These are phyloP conservation scores for Bretschneidera sinensis DNA, from an alignment of 345 rosid species.

Conservation along the genomic window DNA sequence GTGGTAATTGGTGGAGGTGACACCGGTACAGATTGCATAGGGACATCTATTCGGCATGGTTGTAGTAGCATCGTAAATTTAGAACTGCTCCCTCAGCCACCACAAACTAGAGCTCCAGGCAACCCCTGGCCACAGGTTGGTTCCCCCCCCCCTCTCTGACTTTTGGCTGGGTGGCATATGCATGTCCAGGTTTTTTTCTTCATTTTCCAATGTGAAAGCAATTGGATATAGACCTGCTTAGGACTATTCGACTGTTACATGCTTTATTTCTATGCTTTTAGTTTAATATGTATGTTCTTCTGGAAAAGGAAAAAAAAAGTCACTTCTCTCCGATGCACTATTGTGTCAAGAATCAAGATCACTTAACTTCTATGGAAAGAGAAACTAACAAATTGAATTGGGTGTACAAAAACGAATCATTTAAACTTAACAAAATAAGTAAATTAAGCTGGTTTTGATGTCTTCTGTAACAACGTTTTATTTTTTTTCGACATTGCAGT, in stretches of 20 bases:
- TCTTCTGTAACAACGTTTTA: neutral
- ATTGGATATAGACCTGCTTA: too few relatives aligned
- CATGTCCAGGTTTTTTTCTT: neutral
- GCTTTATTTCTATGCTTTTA: neutral
- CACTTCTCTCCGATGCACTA: neutral
- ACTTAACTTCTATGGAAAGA: neutral
- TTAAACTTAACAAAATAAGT: too few relatives aligned
- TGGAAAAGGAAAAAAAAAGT: neutral
- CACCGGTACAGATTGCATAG: constrained; percentile 97
- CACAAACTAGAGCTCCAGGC: constrained; percentile 77
- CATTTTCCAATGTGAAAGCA: neutral
- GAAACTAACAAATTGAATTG: neutral
- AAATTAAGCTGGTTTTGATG: too few relatives aligned
- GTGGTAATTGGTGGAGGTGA: constrained; percentile 99
- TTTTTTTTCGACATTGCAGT: constrained; percentile 40
- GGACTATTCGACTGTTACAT: too few relatives aligned
- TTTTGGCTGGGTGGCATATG: neutral
- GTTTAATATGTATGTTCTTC: too few relatives aligned
- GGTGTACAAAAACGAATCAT: neutral
- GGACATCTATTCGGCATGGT: constrained; percentile 96
- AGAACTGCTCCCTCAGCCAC: constrained; percentile 96
- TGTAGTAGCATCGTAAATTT: constrained; percentile 70
- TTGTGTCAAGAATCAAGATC: neutral
- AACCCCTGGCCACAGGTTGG: constrained; percentile 99
- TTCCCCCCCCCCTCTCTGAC: neutral